phyloP scores from a whole-genome alignment of 129 eudicot genomes.

The Saposhnikovia divaricata region DNA sequence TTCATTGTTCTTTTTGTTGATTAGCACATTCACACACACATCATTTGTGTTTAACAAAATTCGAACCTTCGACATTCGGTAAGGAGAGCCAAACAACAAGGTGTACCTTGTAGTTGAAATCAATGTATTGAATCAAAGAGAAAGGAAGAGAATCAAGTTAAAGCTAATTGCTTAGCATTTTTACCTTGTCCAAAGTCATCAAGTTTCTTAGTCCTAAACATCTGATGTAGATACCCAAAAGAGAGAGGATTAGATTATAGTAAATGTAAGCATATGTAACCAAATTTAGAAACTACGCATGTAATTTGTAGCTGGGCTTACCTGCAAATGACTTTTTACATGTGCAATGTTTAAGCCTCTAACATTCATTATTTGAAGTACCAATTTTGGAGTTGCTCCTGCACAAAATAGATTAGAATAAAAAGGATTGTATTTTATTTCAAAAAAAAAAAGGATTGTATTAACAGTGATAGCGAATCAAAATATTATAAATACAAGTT shows the following conservation, averaged over 20 bases:
- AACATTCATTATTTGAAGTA: conserved; percentile 79
- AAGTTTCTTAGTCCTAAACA: conserved; percentile 78
- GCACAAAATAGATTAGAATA: conserved; percentile 16
- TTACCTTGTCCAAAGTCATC: conserved; percentile 79
- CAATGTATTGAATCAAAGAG: not conserved
- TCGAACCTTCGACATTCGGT: too few species aligned
- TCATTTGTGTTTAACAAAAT: too few species aligned
- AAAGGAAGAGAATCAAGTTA: too few species aligned
- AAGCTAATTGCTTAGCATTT: not conserved
- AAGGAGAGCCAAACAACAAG: too few species aligned
- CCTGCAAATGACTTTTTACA: conserved; percentile 94
- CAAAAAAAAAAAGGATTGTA: not conserved
- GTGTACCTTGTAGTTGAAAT: not conserved
- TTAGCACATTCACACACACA: too few species aligned
- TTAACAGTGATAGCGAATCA: not conserved
- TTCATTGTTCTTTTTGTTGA: too few species aligned
- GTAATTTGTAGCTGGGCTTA: conserved; percentile 6
- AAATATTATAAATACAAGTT: not conserved
- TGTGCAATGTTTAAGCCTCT: conserved; percentile 87
- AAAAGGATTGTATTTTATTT: not conserved
- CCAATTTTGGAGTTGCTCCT: conserved; percentile 87
- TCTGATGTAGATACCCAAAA: conserved; percentile 30
- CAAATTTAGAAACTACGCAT: not conserved
- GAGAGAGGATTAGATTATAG: not conserved
- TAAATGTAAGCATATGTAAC: not conserved